Base-by-base conservation (phyloP, 1,139 yeast species). In the Diutina rugosa region DNA sequence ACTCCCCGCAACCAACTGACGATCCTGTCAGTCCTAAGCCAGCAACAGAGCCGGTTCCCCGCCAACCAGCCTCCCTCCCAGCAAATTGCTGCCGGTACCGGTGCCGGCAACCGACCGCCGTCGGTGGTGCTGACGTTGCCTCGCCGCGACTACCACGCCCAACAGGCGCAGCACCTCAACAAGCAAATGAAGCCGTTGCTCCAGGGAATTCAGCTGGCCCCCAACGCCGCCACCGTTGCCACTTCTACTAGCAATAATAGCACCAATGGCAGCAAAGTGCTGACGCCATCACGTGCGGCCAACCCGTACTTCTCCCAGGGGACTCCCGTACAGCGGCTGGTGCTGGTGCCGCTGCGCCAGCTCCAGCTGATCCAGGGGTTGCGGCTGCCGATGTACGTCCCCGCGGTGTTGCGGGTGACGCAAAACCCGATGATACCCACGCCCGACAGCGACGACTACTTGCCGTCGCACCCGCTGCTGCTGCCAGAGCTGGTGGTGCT, bases 321-420 rank as follows among this genome's bases (percentile, higher is more conserved):
- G 26, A 38, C 28, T 4, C 46, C 46, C n/a, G 16, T n/a, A 2
- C 53, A 49, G 18, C 51, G 51, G 51, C 51, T 47, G 51, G 51
- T 28, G 6, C 51, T 47, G 51, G 51, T 30, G 14, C 51, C 51
- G 6, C 38, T 14, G 8, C 44, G 51, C 16, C 70, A 70, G 56
- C 63, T 76, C 47, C 79, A 82, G 63, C 90, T 85, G 61, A 81
- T 85, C 55, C 81, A 81, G 60, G 84, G 84, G 30, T 89, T 90
- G 58, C 80, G 90, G 64, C 85, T 87, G 63, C 97, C 97, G 6
- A 73, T 90, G 74, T 90, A 90, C 66, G 78, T 87, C 0, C 97
- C 98, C 0, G 97, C 97, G 0, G 98, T 90, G 6, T 73, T 91
- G 10, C 55, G 55, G n/a, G 48, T 18, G 44, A 45, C 55, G 8